A percentile compares a stretch with the other conserved stretches of the same genome.
Conservation (phyloP, 768 basidiomycete genomes). For the Psilocybe subaeruginosa region DNA sequence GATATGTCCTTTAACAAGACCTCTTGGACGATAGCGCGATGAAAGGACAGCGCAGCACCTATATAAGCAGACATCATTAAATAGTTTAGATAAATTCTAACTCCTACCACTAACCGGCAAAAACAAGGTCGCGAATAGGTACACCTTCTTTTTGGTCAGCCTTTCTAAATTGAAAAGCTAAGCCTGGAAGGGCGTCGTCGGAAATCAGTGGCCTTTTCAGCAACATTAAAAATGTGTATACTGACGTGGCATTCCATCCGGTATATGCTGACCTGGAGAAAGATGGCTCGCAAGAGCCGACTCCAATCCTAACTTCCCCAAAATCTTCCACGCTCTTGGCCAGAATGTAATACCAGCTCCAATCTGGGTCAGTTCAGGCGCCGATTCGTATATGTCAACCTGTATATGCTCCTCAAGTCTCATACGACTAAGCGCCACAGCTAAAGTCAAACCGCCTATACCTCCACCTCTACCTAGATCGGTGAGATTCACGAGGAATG, state of each 20-base stretch:
- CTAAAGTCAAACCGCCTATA: conserved; percentile 31
- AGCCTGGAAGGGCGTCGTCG: conserved; percentile 13
- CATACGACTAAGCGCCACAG: conserved; percentile 24
- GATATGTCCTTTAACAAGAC: conserved; percentile 44
- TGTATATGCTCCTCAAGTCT: conserved; percentile 27
- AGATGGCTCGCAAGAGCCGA: conserved; percentile 14
- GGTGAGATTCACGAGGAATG: background rate
- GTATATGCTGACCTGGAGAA: conserved; percentile 18
- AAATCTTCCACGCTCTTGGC: conserved; percentile 31
- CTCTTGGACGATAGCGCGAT: conserved; percentile 53
- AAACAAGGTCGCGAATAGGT: conserved; percentile 27
- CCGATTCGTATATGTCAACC: conserved; percentile 44
- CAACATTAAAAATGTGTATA: background rate
- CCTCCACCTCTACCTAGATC: conserved; percentile 27
- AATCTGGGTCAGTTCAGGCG: conserved; percentile 34
- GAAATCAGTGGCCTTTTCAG: background rate
- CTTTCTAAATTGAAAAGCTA: conserved; percentile 32
- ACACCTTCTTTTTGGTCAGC: conserved; percentile 32
- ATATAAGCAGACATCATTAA: background rate
- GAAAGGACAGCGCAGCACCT: conserved; percentile 36
- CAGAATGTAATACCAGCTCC: conserved; percentile 42
- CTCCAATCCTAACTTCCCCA: conserved; percentile 25
- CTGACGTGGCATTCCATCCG: conserved; percentile 18
- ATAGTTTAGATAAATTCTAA: background rate
- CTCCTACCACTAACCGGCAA: conserved; percentile 24